These are phyloP conservation scores for Curvularia lunata DNA, from an alignment of 2,329 filamentous ascomycete species.

Conservation along the genomic window DNA sequence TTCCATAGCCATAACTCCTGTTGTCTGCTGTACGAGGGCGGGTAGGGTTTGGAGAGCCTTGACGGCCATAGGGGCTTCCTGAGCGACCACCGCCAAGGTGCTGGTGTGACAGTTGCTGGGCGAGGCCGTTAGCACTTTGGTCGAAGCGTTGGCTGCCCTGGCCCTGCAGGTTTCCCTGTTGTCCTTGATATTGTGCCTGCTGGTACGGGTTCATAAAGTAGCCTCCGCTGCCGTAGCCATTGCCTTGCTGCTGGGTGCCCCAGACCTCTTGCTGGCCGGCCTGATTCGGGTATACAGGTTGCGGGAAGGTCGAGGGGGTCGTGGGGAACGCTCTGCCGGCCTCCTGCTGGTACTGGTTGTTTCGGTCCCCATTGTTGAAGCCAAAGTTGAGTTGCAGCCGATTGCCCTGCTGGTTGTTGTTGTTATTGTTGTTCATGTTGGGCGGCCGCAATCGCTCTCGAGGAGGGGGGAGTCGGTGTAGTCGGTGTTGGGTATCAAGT, in stretches of 20 bases:
- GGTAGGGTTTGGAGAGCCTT: conserved; percentile 72
- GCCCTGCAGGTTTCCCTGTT: conserved; percentile 56
- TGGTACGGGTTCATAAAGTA: conserved; percentile 61
- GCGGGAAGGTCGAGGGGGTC: conserved; percentile 94
- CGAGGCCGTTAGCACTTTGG: conserved; percentile 87
- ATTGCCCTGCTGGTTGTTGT: conserved; percentile 51
- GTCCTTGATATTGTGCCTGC: conserved; percentile 56
- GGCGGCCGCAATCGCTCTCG: conserved; percentile 20
- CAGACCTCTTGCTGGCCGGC: conserved; percentile 67
- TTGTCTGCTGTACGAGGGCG: conserved; percentile 85
- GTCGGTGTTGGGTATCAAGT: conserved; percentile 9
- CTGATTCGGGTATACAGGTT: conserved; percentile 75
- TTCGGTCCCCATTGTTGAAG: conserved; percentile 49
- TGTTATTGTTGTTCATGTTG: conserved; percentile 49
- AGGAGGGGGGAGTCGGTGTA: conserved; percentile 18
- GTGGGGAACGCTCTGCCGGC: conserved; percentile 61
- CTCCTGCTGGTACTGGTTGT: conserved; percentile 52
- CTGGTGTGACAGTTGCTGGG: conserved; percentile 96
- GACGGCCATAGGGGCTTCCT: conserved; percentile 70
- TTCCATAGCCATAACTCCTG: conserved; percentile 63
- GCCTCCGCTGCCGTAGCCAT: conserved; percentile 43
- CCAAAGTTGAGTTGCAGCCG: conserved; percentile 61
- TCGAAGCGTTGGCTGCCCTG: conserved; percentile 65
- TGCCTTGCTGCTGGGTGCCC: conserved; percentile 55
- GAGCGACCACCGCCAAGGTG: conserved; percentile 78